A percentile compares a stretch with the other conserved stretches of the same genome.
phyloP scores from a whole-genome alignment of 1,284 basidiomycete species.

The Moesziomyces antarcticus region DNA sequence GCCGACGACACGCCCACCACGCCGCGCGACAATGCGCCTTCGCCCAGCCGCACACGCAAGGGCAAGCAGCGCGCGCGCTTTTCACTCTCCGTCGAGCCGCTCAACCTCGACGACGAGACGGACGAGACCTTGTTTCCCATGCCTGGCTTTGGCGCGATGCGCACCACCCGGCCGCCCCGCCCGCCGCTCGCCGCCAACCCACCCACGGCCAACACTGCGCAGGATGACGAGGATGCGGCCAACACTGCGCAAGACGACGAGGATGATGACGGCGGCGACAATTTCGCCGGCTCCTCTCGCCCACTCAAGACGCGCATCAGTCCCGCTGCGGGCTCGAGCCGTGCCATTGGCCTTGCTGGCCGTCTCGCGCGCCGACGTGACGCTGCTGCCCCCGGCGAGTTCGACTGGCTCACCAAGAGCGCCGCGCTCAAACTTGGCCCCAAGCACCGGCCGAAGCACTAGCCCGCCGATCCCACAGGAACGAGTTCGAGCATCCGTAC shows the following conservation, averaged over 20 bases:
- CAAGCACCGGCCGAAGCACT: too few species aligned
- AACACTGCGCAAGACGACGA: not conserved
- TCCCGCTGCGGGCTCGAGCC: too few species aligned
- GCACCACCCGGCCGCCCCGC: not conserved
- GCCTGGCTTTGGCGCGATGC: conserved; percentile 23
- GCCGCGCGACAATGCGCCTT: conserved; percentile 4
- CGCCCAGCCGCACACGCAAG: not conserved
- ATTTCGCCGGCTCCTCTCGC: too few species aligned
- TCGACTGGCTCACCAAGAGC: too few species aligned
- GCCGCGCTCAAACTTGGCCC: too few species aligned
- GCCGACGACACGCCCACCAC: conserved; percentile 4
- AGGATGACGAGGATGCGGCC: not conserved
- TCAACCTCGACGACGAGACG: conserved; percentile 45
- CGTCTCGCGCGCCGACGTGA: too few species aligned
- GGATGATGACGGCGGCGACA: too few species aligned
- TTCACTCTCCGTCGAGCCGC: conserved; percentile 28
- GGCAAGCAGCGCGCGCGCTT: conserved; percentile 11
- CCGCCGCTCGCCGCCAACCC: not conserved
- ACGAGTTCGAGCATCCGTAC: too few species aligned
- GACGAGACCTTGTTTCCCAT: conserved; percentile 45
- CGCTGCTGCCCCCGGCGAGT: too few species aligned
- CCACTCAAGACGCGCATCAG: too few species aligned
- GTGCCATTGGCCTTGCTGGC: too few species aligned
- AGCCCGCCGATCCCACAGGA: too few species aligned
- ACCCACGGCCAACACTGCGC: not conserved